Evolutionary conservation across 2,329 filamentous ascomycete genomes (phyloP), one percentile per base, ranked within the genome.

Genomic region (Beauveria pseudobassiana): DNA sequence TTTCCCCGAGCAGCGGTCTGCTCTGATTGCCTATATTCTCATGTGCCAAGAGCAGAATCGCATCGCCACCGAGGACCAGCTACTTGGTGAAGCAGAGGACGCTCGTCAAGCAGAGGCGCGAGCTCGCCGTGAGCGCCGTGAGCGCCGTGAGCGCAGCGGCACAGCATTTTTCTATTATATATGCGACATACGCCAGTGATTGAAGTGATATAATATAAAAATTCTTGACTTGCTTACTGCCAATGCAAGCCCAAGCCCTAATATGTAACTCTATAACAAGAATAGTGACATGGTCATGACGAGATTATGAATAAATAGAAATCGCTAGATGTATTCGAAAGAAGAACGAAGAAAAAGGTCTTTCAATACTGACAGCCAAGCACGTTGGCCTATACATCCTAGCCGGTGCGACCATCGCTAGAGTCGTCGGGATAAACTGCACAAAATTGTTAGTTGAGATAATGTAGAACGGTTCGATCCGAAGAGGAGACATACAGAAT

Each of bases 401-500:
- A 51, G 4, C 38, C 34, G 40, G 24, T 20, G n/a, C 38, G 34
- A 26, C 28, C 56, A 26, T 59, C 26, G n/a, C 22, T 30, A 28
- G 9, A 3, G 30, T 20, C 56, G 34, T 60, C 42, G 16, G 58
- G 58, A 34, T 60, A 60, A 60, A 60, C 57, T 60, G 49, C 7
- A 2, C 20, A 5, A 22, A 34, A 14, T 30, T 34, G 59, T 62
- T 52, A 56, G 59, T 43, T 38, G 14, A 0, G 6, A 18, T 20
- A 18, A 3, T n/a, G 1, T 20, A 18, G 26, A 26, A 8, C 3
- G 18, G 22, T 40, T 43, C 34, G 3, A 14, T 5, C 8, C 16
- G 26, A 40, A 16, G 20, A 4, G 22, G 1, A 20, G 52, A 80
- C 82, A 78, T 80, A 84, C 82, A 85, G 76, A 81, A 85, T n/a